Percentiles rank a stretch among this genome's conserved stretches.
phyloP scores from a whole-genome alignment of 1,284 basidiomycete species.

The Violaceomyces palustris region DNA sequence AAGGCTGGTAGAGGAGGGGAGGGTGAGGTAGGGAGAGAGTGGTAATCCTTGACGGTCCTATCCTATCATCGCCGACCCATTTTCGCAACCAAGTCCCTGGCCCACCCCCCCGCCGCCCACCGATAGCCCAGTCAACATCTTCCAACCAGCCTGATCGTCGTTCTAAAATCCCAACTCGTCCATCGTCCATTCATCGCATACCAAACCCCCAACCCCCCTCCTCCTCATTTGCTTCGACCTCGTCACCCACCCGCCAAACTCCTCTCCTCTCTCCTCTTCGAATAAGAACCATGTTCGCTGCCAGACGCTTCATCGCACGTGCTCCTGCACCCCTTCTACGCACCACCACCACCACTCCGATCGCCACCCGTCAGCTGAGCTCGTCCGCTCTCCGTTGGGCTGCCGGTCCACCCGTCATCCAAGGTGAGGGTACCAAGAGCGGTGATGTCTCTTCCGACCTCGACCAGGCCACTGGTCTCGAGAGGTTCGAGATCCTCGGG shows the following conservation, averaged over 20 bases:
- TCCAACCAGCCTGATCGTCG: too few relatives aligned
- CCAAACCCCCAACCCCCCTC: too few relatives aligned
- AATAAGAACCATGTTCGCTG: slow-evolving; percentile 34
- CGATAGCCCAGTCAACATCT: too few relatives aligned
- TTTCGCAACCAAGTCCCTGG: too few relatives aligned
- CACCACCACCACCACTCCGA: slow-evolving; percentile 16
- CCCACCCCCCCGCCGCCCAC: too few relatives aligned
- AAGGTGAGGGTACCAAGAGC: slow-evolving; percentile 68
- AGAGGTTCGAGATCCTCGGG: slow-evolving; percentile 86
- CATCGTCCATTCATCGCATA: too few relatives aligned
- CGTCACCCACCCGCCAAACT: not conserved
- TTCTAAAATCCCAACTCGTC: too few relatives aligned
- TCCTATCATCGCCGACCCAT: too few relatives aligned
- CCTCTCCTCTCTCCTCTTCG: slow-evolving; percentile 1
- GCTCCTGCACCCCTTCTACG: slow-evolving; percentile 27
- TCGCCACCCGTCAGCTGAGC: slow-evolving; percentile 30
- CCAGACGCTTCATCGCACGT: slow-evolving; percentile 26
- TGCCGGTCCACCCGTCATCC: slow-evolving; percentile 62
- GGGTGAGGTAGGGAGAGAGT: too few relatives aligned
- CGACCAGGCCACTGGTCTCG: slow-evolving; percentile 90
- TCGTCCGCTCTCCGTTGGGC: slow-evolving; percentile 35
- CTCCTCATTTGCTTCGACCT: not conserved
- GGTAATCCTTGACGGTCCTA: too few relatives aligned
- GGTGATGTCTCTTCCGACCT: slow-evolving; percentile 77
- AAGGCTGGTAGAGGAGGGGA: too few relatives aligned